Conservation (phyloP, 768 basidiomycete genomes). For the Pluteus cervinus region DNA sequence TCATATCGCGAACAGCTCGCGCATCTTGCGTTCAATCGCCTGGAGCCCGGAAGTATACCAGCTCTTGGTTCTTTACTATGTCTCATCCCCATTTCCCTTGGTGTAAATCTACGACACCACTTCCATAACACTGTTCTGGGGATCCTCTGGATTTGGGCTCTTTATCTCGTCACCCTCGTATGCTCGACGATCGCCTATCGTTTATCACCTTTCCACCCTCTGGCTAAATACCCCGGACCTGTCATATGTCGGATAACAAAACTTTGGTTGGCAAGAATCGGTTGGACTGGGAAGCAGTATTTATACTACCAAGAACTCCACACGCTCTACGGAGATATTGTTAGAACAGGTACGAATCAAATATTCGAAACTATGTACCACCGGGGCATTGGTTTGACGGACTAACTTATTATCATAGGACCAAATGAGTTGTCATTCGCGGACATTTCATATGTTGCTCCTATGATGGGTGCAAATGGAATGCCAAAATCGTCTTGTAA, state of each 20-base stretch:
- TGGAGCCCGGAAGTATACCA: no score
- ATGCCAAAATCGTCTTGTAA: conserved; percentile 35
- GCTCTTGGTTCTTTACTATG: no score
- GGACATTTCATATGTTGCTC: conserved; percentile 23
- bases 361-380: not conserved
- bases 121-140: no score
- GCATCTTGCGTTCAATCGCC: no score
- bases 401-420: conserved; percentile 19
- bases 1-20: no score
- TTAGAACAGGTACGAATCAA: conserved; percentile 41
- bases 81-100: no score
- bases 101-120: no score
- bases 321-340: conserved; percentile 42
- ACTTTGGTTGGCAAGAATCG: conserved; percentile 25
- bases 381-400: not conserved
- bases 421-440: conserved; percentile 40
- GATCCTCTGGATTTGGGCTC: no score
- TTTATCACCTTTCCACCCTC: conserved; percentile 40
- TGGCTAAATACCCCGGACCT: conserved; percentile 43
- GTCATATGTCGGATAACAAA: conserved; percentile 31
- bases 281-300: conserved; percentile 34
- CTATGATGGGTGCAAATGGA: conserved; percentile 29
- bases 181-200: conserved; percentile 29
- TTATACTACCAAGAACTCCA: conserved; percentile 38
- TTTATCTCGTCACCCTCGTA: conserved; percentile 10